Conservation (phyloP, 2,329 filamentous ascomycete genomes). For the Periconia digitata region DNA sequence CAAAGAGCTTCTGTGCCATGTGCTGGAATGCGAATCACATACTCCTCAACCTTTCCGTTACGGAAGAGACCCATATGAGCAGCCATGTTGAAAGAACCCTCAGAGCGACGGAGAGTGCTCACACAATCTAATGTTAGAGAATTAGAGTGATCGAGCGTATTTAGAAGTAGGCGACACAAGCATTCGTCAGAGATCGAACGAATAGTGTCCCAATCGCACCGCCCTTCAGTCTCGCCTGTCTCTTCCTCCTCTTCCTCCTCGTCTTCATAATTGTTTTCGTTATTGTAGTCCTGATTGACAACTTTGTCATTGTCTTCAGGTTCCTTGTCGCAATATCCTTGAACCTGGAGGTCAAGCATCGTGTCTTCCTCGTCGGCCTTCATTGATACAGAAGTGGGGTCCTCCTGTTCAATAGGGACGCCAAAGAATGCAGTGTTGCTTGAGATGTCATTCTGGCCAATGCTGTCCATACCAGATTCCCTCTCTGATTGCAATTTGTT, state of each 20-base stretch:
- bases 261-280: not conserved
- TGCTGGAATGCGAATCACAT: conserved; percentile 1
- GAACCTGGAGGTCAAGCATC: no score
- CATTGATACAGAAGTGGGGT: no score
- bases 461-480: no score
- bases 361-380: no score
- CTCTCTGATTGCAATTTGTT: no score
- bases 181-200: not conserved
- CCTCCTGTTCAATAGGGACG: no score
- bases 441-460: no score
- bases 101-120: not conserved
- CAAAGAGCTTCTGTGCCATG: conserved; percentile 2
- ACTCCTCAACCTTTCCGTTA: not conserved
- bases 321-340: no score
- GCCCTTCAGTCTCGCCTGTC: not conserved
- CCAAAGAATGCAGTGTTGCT: no score
- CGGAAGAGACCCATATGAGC: conserved; percentile 4
- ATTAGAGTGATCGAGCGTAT: not conserved
- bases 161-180: not conserved
- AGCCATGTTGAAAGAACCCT: conserved; percentile 7
- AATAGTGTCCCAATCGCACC: not conserved
- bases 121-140: not conserved
- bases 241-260: not conserved
- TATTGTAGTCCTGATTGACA: no score
- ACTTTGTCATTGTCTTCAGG: no score